Evolutionary conservation across 208 protist species (phyloP).

Genomic region (Leishmania aethiopica): DNA sequence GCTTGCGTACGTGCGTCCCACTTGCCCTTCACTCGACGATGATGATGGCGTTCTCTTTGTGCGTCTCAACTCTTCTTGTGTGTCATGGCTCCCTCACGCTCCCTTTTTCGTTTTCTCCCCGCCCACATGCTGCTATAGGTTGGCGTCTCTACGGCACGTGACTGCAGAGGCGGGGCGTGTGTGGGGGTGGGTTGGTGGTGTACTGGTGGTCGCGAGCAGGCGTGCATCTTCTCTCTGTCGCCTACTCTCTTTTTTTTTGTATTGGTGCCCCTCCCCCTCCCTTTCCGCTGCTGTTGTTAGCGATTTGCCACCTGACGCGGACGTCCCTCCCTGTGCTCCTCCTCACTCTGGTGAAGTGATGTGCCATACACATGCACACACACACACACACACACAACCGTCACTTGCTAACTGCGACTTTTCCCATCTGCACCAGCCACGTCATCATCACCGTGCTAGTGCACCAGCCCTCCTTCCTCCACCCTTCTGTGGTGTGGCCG

Average conservation of each 20-base stretch:
- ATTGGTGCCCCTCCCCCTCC: too few species aligned
- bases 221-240: neutral
- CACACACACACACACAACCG: too few species aligned
- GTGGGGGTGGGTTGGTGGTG: neutral
- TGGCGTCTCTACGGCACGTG: neutral
- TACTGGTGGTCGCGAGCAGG: neutral
- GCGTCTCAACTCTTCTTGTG: neutral
- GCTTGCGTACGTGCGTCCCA: neutral
- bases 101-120: neutral
- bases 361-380: neutral
- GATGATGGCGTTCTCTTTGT: neutral
- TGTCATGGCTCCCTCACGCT: neutral
- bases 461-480: neutral
- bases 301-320: neutral
- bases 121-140: neutral
- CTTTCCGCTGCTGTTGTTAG: neutral
- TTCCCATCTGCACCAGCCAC: too few species aligned
- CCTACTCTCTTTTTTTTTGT: neutral
- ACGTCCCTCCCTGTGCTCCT: neutral
- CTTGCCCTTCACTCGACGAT: neutral
- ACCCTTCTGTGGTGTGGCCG: neutral
- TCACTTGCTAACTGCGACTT: too few species aligned
- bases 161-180: neutral
- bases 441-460: neutral
- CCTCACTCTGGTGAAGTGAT: neutral